phyloP scores from a whole-genome alignment of 495 filamentous ascomycete genomes.

The Aspergillus wentii region DNA sequence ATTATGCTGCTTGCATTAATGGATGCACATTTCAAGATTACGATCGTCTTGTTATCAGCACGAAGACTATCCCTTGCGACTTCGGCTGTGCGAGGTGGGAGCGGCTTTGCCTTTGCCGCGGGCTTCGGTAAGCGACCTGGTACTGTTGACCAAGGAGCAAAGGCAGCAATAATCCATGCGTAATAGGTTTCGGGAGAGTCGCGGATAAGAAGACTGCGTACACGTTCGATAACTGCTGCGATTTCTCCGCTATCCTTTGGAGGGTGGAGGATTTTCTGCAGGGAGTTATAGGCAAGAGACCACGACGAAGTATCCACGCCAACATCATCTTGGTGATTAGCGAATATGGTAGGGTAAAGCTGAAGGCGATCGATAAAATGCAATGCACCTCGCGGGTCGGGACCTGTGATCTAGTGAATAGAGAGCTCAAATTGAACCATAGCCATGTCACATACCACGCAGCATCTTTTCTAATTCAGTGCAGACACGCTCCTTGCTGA shows the following conservation, averaged over 20 bases:
- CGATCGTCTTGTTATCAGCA: constrained; percentile 64
- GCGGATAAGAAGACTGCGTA: constrained; percentile 50
- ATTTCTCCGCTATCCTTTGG: constrained; percentile 7
- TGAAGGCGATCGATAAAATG: constrained; percentile 66
- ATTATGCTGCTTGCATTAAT: constrained; percentile 55
- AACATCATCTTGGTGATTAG: constrained; percentile 41
- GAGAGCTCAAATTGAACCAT: constrained; percentile 8
- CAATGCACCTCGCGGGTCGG: constrained; percentile 63
- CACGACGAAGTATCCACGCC: constrained; percentile 41
- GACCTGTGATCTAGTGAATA: constrained; percentile 39
- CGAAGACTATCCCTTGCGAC: constrained; percentile 75
- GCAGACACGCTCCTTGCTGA: constrained; percentile 83
- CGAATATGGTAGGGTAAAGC: constrained; percentile 77
- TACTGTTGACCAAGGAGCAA: constrained; percentile 70
- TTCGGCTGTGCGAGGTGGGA: constrained; percentile 48
- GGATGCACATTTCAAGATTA: constrained; percentile 60
- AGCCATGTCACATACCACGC: constrained; percentile 55
- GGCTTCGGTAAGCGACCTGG: constrained; percentile 28
- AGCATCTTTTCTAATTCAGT: constrained; percentile 89
- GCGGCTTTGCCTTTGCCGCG: constrained; percentile 39
- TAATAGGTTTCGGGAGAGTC: constrained; percentile 57
- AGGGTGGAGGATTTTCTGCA: constrained; percentile 25
- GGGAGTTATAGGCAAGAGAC: constrained; percentile 33
- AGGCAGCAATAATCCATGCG: constrained; percentile 70
- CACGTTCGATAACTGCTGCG: constrained; percentile 7